Evolutionary conservation across 1,139 yeast genomes (phyloP).

Genomic region (Candida labiduridarum): DNA sequence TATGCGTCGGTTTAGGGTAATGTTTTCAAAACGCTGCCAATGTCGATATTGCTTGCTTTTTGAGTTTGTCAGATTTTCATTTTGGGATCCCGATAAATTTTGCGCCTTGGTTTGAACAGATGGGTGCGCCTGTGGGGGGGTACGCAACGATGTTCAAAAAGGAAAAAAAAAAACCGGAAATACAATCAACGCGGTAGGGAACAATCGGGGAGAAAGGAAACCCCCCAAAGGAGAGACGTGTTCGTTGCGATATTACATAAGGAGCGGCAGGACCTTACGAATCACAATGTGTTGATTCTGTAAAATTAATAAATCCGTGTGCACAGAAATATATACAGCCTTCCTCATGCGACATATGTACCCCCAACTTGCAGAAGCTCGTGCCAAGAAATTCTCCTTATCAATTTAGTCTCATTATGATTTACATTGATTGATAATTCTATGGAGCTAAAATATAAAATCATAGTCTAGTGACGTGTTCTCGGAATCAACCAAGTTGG

Average conservation of each 20-base stretch:
- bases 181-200: too few species aligned
- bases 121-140: not conserved
- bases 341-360: too few species aligned
- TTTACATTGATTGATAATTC: not conserved
- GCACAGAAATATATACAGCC: too few species aligned
- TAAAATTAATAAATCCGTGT: too few species aligned
- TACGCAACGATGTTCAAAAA: too few species aligned
- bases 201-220: too few species aligned
- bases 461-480: conserved; percentile 4
- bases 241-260: too few species aligned
- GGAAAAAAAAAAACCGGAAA: too few species aligned
- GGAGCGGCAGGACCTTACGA: too few species aligned
- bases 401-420: too few species aligned
- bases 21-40: not conserved
- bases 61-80: not conserved
- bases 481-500: not conserved
- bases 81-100: not conserved
- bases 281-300: too few species aligned
- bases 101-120: not conserved
- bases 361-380: not conserved
- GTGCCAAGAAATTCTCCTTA: not conserved
- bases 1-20: not conserved
- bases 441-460: not conserved
- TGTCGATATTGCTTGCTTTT: not conserved
- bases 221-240: too few species aligned